A percentile compares a stretch with the other conserved stretches of the same genome.
Conservation (phyloP, 2,329 filamentous ascomycete species). For the Malbranchea cinnamomea region DNA sequence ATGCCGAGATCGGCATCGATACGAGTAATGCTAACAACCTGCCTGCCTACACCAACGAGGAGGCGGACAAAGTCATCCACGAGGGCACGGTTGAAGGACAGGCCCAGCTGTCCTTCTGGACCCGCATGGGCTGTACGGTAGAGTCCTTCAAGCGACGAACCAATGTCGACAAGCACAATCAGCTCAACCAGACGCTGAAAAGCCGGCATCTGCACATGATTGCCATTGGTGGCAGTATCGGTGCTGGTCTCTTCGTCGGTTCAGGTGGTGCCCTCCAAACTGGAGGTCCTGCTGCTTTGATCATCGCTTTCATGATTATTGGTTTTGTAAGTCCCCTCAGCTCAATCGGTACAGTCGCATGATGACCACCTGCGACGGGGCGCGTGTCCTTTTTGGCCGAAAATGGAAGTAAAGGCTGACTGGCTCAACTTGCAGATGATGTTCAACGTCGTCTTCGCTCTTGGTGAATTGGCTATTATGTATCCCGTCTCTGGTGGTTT, state of each 20-base stretch:
- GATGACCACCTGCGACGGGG: conserved; percentile 5
- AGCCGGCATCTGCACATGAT: conserved; percentile 27
- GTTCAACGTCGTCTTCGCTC: conserved; percentile 42
- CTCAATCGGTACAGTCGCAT: too few relatives aligned
- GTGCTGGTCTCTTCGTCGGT: conserved; percentile 27
- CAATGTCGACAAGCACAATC: conserved; percentile 9
- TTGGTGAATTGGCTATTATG: conserved; percentile 47
- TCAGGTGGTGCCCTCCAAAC: conserved; percentile 22
- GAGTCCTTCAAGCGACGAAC: conserved; percentile 25
- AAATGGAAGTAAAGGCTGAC: too few relatives aligned
- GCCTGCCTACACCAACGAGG: conserved; percentile 7
- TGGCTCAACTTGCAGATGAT: conserved; percentile 38
- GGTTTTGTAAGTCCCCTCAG: conserved; percentile 20
- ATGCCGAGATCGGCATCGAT: not conserved
- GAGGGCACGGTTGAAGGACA: conserved; percentile 2
- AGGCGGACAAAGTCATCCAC: not conserved
- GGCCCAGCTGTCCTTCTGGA: conserved; percentile 18
- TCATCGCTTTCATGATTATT: conserved; percentile 37
- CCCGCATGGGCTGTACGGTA: conserved; percentile 23
- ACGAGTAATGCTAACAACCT: conserved; percentile 2
- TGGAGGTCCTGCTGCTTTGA: conserved; percentile 24
- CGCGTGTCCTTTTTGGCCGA: conserved; percentile 8
- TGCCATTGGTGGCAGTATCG: conserved; percentile 18
- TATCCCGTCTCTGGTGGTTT: conserved; percentile 50
- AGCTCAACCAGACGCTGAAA: conserved; percentile 17